Evolutionary conservation across 2,329 filamentous ascomycete genomes (phyloP).

Genomic region (Xylariomycetidae sp.): DNA sequence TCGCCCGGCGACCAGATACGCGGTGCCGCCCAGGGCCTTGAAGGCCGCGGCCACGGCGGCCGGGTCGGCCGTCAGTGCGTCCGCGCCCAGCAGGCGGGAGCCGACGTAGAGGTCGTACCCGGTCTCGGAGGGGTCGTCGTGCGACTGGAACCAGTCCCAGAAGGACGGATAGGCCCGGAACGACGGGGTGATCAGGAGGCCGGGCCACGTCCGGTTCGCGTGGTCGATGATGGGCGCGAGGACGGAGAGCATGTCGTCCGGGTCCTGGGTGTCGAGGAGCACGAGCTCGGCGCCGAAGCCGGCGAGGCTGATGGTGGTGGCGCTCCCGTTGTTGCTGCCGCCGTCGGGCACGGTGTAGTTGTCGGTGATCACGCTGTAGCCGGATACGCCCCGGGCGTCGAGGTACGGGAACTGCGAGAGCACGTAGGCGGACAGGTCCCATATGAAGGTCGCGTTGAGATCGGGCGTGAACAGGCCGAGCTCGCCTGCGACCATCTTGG

Average conservation of each 20-base stretch:
- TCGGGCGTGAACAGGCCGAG: constrained; percentile 25
- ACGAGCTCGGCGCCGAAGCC: constrained; percentile 31
- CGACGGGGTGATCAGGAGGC: constrained; percentile 11
- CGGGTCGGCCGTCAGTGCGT: constrained; percentile 30
- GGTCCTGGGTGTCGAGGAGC: constrained; percentile 31
- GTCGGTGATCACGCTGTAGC: constrained; percentile 39
- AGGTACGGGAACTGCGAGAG: constrained; percentile 42
- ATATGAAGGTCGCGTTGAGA: constrained; percentile 32
- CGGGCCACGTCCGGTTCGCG: constrained; percentile 34
- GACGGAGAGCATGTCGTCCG: constrained; percentile 19
- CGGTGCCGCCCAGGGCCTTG: constrained; percentile 28
- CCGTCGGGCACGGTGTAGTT: constrained; percentile 15
- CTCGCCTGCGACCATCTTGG: constrained; percentile 16
- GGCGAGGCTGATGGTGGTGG: constrained; percentile 11
- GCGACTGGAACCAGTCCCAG: constrained; percentile 31
- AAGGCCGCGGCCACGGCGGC: constrained; percentile 33
- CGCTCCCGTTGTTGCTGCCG: too few species aligned
- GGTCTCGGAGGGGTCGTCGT: constrained; percentile 31
- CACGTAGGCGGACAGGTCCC: constrained; percentile 42
- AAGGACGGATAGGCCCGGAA: constrained; percentile 29
- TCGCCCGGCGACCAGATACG: constrained; percentile 39
- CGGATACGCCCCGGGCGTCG: constrained; percentile 46
- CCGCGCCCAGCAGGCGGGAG: constrained; percentile 39
- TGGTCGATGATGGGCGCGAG: constrained; percentile 33
- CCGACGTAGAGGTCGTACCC: constrained; percentile 33